Percentiles rank a stretch among this genome's conserved stretches.
Conservation (phyloP, 164 flowering plant species). For the Vitis rotundifolia region DNA sequence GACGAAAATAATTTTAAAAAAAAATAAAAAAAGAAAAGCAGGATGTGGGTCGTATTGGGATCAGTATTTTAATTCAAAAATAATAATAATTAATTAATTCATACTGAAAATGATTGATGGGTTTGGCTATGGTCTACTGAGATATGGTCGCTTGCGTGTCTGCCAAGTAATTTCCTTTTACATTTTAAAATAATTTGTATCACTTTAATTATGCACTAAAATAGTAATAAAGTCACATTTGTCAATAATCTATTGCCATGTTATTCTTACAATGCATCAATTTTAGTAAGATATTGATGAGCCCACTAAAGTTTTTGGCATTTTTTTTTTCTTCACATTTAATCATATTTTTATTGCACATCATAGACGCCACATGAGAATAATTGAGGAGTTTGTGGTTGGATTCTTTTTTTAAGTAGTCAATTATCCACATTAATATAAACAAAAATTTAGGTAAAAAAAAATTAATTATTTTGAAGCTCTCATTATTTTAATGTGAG, state of each 20-base stretch:
- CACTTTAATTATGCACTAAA: conserved; percentile 1
- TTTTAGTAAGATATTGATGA: not conserved
- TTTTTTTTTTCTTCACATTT: not conserved
- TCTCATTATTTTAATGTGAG: too few relatives aligned
- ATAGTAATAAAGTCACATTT: not conserved
- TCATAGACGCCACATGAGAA: too few relatives aligned
- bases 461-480: too few relatives aligned
- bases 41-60: conserved; percentile 27
- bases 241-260: not conserved
- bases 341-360: too few relatives aligned
- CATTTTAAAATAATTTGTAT: conserved; percentile 1
- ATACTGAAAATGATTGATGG: conserved; percentile 31
- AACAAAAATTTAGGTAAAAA: too few relatives aligned
- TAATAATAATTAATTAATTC: conserved; percentile 16
- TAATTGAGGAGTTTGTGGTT: too few relatives aligned
- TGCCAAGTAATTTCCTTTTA: conserved; percentile 14
- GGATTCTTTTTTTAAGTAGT: too few relatives aligned
- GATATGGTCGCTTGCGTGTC: conserved; percentile 23
- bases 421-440: too few relatives aligned
- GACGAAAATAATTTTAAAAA: not conserved
- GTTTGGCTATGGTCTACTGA: conserved; percentile 23
- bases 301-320: not conserved
- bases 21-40: conserved; percentile 12
- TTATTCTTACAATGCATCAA: not conserved
- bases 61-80: conserved; percentile 22